These are phyloP conservation scores for Penicillium oxalicum DNA, from an alignment of 2,329 filamentous ascomycete species.

Conservation along the genomic window DNA sequence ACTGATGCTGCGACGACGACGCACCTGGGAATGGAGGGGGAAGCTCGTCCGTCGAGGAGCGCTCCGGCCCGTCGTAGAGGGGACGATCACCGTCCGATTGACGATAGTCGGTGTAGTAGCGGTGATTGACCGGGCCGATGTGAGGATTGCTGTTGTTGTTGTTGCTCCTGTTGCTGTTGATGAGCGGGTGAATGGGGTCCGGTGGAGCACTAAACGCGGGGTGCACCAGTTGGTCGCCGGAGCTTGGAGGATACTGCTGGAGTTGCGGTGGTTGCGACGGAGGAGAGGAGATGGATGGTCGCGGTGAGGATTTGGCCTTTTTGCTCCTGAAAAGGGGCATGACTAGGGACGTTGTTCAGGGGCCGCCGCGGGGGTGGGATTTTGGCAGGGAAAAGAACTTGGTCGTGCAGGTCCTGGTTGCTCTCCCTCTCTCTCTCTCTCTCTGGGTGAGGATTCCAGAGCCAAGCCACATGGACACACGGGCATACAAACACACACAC, in stretches of 20 bases:
- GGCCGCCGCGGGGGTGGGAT: not conserved
- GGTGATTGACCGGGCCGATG: not conserved
- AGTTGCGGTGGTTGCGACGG: not conserved
- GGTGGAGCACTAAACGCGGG: constrained; percentile 15
- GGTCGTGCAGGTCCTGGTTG: not conserved
- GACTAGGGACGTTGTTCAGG: constrained; percentile 1
- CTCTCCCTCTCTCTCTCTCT: no score
- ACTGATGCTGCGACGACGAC: constrained; percentile 1
- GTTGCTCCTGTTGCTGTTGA: constrained; percentile 5
- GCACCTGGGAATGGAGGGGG: not conserved
- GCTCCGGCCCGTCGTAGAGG: constrained; percentile 6
- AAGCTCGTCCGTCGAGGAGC: not conserved
- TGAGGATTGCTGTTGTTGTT: constrained; percentile 7
- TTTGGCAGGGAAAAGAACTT: not conserved
- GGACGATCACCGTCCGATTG: constrained; percentile 2
- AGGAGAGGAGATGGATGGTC: constrained; percentile 10
- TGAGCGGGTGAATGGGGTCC: constrained; percentile 13
- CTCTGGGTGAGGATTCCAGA: no score
- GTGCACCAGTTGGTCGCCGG: constrained; percentile 17
- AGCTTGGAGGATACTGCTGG: constrained; percentile 10
- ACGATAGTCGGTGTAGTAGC: constrained; percentile 1
- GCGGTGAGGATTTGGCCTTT: constrained; percentile 16
- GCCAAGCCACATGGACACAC: no score
- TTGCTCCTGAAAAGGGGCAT: constrained; percentile 26
- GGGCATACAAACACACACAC: no score